Evolutionary conservation across 208 protist species (phyloP).

Genomic region (Angomonas deanei): DNA sequence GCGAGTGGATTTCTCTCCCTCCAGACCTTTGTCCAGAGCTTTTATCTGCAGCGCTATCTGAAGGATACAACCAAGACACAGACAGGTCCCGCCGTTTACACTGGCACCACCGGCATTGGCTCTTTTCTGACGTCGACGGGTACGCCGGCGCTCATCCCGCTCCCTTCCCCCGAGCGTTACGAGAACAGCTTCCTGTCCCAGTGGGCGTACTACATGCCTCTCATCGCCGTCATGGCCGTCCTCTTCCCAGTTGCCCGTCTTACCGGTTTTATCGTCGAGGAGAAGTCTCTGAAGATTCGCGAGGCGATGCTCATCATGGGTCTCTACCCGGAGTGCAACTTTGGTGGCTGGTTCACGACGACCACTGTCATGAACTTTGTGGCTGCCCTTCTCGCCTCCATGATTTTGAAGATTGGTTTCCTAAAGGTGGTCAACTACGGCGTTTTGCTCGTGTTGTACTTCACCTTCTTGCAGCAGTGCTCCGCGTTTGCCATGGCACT

Average conservation of each 20-base stretch:
- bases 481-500: slow-evolving; percentile 64
- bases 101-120: slow-evolving; percentile 14
- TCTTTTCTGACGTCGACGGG: slow-evolving; percentile 32
- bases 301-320: slow-evolving; percentile 90
- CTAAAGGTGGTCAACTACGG: slow-evolving; percentile 45
- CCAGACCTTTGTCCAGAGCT: slow-evolving; percentile 63
- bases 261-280: slow-evolving; percentile 62
- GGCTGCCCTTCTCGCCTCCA: slow-evolving; percentile 36
- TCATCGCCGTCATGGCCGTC: slow-evolving; percentile 59
- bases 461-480: slow-evolving; percentile 68
- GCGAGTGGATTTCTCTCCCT: slow-evolving; percentile 79
- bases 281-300: slow-evolving; percentile 72
- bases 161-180: slow-evolving; percentile 41
- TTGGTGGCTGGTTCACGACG: slow-evolving; percentile 62
- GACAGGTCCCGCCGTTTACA: slow-evolving; percentile 5
- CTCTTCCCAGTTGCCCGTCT: slow-evolving; percentile 68
- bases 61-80: slow-evolving; percentile 1
- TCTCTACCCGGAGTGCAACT: slow-evolving; percentile 60
- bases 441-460: slow-evolving; percentile 69
- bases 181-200: slow-evolving; percentile 48
- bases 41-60: slow-evolving; percentile 26
- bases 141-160: slow-evolving; percentile 28
- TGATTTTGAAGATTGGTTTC: slow-evolving; percentile 62
- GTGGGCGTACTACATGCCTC: slow-evolving; percentile 72
- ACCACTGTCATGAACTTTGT: slow-evolving; percentile 55